phyloP scores from a whole-genome alignment of 2,329 filamentous ascomycete genomes.

The Didymellaceae sp. region DNA sequence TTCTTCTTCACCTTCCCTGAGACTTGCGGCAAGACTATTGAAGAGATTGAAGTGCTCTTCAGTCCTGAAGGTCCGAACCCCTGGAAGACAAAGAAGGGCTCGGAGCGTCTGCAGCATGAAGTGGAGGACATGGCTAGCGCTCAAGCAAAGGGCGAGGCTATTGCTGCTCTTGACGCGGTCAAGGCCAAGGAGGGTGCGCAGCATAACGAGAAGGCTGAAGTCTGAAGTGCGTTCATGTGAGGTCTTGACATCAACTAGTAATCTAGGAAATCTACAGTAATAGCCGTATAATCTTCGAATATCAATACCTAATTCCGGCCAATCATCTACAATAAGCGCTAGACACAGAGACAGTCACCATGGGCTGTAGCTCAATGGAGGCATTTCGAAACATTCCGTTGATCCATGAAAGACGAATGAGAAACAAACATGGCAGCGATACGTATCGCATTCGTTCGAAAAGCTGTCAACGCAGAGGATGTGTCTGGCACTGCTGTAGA shows the following conservation, averaged over 20 bases:
- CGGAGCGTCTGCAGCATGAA: constrained; percentile 40
- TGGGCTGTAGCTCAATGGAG: too few species aligned
- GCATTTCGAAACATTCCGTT: too few species aligned
- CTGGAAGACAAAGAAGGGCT: constrained; percentile 48
- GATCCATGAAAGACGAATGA: too few species aligned
- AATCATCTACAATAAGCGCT: too few species aligned
- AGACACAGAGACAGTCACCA: too few species aligned
- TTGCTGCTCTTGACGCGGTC: constrained; percentile 29
- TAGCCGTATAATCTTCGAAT: neutral
- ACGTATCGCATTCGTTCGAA: too few species aligned
- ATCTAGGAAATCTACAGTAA: neutral
- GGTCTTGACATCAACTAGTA: neutral
- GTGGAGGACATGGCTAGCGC: constrained; percentile 31
- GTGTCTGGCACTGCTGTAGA: too few species aligned
- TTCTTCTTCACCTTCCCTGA: constrained; percentile 55
- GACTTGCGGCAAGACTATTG: constrained; percentile 49
- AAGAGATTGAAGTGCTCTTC: constrained; percentile 47
- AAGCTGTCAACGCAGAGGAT: too few species aligned
- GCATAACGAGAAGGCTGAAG: constrained; percentile 4
- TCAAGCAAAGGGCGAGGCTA: constrained; percentile 35
- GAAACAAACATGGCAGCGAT: too few species aligned
- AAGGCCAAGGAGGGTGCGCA: constrained; percentile 7
- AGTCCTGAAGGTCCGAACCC: constrained; percentile 40
- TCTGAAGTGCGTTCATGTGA: neutral
- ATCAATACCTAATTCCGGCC: too few species aligned